A percentile compares a stretch with the other conserved stretches of the same genome.
These are phyloP conservation scores for Magnaporthiopsis rhizophila DNA, from an alignment of 2,329 filamentous ascomycete species.

Conservation along the genomic window DNA sequence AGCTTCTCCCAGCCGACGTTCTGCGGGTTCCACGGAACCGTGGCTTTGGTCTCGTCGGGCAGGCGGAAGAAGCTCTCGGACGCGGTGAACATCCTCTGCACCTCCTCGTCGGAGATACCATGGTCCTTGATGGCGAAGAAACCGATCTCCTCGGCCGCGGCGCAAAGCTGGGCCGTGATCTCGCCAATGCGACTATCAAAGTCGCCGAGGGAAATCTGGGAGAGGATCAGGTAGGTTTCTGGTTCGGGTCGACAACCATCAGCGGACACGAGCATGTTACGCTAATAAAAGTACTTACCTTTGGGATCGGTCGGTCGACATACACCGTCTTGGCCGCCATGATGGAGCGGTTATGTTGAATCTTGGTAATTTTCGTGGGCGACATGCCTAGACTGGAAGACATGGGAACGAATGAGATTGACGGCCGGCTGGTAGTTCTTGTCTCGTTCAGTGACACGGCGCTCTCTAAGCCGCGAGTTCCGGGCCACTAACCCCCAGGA, in stretches of 20 bases:
- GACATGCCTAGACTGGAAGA: no score
- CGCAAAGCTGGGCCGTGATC: conserved; percentile 42
- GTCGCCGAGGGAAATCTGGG: conserved; percentile 42
- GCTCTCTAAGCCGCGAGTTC: no score
- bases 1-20: conserved; percentile 52
- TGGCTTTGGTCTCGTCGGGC: conserved; percentile 37
- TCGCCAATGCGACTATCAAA: conserved; percentile 44
- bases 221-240: no score
- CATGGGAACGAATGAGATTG: no score
- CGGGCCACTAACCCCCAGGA: no score
- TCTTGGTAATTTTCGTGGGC: no score
- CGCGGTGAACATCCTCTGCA: conserved; percentile 30
- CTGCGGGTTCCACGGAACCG: conserved; percentile 37
- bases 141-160: conserved; percentile 48
- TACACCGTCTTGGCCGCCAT: conserved; percentile 14
- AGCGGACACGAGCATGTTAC: no score
- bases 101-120: conserved; percentile 28
- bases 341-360: no score
- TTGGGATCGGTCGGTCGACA: conserved; percentile 12
- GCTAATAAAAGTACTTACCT: conserved; percentile 4
- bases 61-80: conserved; percentile 44
- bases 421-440: no score
- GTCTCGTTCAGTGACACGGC: no score
- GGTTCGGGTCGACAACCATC: no score
- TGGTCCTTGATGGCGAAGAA: conserved; percentile 51